Evolutionary conservation across 768 basidiomycete species (phyloP), one percentile per base, ranked within the genome.

Genomic region (Boletus rubroflammeus): DNA sequence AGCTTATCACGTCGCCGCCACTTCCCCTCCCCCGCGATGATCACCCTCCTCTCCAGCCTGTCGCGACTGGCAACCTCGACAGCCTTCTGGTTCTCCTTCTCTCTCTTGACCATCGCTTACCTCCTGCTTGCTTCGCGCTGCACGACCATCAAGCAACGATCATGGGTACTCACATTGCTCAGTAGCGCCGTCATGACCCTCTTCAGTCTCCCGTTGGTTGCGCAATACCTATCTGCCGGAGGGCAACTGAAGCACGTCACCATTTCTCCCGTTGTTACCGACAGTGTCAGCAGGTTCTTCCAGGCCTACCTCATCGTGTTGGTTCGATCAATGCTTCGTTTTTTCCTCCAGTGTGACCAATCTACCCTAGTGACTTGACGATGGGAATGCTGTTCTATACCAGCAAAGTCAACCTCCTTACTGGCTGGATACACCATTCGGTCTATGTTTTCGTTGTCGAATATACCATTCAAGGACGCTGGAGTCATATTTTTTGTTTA

Each of bases 341-440:
- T 56, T 53, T 42, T 56, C 23, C 39, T 40, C 44, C 49, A 26
- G 21, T 47, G 50, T 61, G 19, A 55, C 58, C 50, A 55, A 55
- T 51, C 36, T 43, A 19, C 25, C 48, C 43, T 56, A 79, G 77
- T 50, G 78, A 83, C 67, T 64, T 82, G 46, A 54, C 70, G 3
- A 62, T 80, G 36, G 82, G 81, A 21, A 64, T 67, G 48, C 29
- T 77, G 47, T 72, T 75, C 57, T 83, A 83, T 62, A 74, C 71
- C 11, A 70, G 72, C 47, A 76, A 75, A 40, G 54, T 81, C 51
- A 78, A 77, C n/a, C 43, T 80, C 1, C 60, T 80, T 32, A 79
- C 77, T n/a, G 81, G 81, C 3, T 82, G 81, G 81, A 69, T 80
- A 21, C 81, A 82, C 49, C 78, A 80, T 59, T 58, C 70, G 1